A percentile compares a stretch with the other conserved stretches of the same genome.
phyloP scores from a whole-genome alignment of 2,329 filamentous ascomycete genomes.

The Aspergillus sp. region DNA sequence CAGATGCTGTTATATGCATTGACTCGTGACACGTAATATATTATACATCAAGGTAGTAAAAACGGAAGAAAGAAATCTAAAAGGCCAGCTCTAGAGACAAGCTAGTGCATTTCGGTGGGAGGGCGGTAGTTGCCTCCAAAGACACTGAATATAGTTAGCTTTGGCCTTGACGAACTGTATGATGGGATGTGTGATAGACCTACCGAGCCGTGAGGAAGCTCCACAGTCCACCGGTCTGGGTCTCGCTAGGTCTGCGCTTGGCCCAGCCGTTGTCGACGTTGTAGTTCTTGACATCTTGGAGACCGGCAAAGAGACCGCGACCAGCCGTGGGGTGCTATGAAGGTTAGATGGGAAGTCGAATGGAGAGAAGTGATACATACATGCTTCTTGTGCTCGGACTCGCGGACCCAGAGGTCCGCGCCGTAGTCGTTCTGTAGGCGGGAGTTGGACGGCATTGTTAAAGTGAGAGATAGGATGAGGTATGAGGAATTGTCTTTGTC shows the following conservation, averaged over 20 bases:
- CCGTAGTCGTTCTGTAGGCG: slow-evolving; percentile 36
- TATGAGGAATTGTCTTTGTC: no score
- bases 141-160: background rate
- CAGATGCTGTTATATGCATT: no score
- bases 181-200: slow-evolving; percentile 1
- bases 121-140: background rate
- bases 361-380: background rate
- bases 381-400: background rate
- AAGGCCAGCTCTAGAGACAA: no score
- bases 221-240: slow-evolving; percentile 10
- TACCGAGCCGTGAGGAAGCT: slow-evolving; percentile 23
- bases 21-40: no score
- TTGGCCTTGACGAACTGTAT: background rate
- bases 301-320: slow-evolving; percentile 38
- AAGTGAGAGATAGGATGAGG: background rate
- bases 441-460: slow-evolving; percentile 12
- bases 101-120: background rate
- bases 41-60: no score
- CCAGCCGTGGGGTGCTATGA: slow-evolving; percentile 31
- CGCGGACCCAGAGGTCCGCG: slow-evolving; percentile 36
- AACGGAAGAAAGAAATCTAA: no score
- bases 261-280: slow-evolving; percentile 40
- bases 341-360: no score
- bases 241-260: slow-evolving; percentile 21
- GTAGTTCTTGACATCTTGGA: slow-evolving; percentile 39